These are phyloP conservation scores for Peronosclerospora sorghi DNA, from an alignment of 352 stramenopile species.

Conservation along the genomic window DNA sequence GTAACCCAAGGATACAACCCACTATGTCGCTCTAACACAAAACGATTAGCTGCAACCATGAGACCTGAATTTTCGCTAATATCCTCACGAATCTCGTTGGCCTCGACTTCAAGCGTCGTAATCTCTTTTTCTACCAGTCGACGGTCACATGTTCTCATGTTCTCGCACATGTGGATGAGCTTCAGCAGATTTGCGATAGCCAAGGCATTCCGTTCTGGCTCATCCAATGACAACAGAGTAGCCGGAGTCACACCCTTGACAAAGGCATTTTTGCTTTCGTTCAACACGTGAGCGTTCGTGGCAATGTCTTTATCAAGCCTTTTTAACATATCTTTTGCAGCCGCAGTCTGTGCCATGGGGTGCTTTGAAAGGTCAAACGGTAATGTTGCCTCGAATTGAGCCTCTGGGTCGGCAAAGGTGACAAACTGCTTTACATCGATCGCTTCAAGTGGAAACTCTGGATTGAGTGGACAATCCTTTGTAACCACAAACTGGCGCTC, in stretches of 20 bases:
- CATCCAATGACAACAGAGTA: slow-evolving; percentile 20
- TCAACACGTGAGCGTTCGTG: slow-evolving; percentile 65
- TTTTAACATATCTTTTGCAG: slow-evolving; percentile 89
- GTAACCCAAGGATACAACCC: slow-evolving; percentile 47
- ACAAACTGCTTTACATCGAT: slow-evolving; percentile 64
- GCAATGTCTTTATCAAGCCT: slow-evolving; percentile 88
- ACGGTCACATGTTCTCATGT: slow-evolving; percentile 42
- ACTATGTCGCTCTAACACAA: slow-evolving; percentile 48
- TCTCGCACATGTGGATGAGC: slow-evolving; percentile 41
- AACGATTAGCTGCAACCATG: slow-evolving; percentile 22
- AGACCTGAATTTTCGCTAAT: slow-evolving; percentile 16
- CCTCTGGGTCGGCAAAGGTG: slow-evolving; percentile 61
- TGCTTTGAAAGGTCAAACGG: slow-evolving; percentile 91
- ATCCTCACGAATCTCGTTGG: slow-evolving; percentile 38
- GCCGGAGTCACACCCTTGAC: slow-evolving; percentile 47
- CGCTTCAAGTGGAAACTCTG: slow-evolving; percentile 59
- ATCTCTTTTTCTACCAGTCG: slow-evolving; percentile 43
- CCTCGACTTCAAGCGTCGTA: slow-evolving; percentile 26
- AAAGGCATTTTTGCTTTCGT: slow-evolving; percentile 67
- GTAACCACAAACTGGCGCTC: slow-evolving; percentile 25
- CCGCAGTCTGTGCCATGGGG: slow-evolving; percentile 84
- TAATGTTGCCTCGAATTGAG: slow-evolving; percentile 34
- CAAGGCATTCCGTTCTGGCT: slow-evolving; percentile 1
- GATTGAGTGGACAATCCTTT: slow-evolving; percentile 33
- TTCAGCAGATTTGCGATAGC: slow-evolving; percentile 28